Percentiles rank a stretch among this genome's conserved stretches.
phyloP scores from a whole-genome alignment of 148 eudicot genomes.

The Suaeda aralocaspica region DNA sequence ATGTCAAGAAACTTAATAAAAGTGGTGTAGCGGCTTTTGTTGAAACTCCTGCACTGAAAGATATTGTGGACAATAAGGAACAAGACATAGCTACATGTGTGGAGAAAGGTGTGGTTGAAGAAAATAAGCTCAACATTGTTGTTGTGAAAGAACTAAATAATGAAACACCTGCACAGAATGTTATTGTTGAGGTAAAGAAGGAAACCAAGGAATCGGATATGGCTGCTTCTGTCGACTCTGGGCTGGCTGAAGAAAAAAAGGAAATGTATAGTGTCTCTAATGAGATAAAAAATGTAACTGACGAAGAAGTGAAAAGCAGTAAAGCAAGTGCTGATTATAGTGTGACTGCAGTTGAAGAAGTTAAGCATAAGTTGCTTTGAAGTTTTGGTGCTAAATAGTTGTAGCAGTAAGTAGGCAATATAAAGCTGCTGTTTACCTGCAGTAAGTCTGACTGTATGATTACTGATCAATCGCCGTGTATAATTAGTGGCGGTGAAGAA shows the following conservation, averaged over 20 bases:
- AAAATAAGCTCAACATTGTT: neutral
- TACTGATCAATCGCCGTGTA: conserved; percentile 1
- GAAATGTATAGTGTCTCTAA: neutral
- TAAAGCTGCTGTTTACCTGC: neutral
- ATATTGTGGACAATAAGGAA: neutral
- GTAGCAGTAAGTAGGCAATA: neutral
- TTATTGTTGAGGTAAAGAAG: neutral
- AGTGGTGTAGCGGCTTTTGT: neutral
- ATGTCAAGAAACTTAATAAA: conserved; percentile 6
- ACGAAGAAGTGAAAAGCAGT: conserved; percentile 9
- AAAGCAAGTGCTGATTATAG: neutral
- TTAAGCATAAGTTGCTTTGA: conserved; percentile 9
- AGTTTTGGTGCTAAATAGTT: neutral
- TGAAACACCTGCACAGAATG: neutral
- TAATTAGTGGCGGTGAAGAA: conserved; percentile 7
- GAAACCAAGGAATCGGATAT: neutral
- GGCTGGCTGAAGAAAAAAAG: neutral
- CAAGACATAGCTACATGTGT: neutral
- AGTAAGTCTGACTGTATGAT: neutral
- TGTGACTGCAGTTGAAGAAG: conserved; percentile 7
- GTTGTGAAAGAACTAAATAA: neutral
- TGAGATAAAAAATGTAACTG: conserved; percentile 10
- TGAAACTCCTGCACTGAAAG: neutral
- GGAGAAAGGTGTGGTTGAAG: neutral
- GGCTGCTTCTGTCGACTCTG: neutral